Base-by-base conservation (phyloP, 2,329 filamentous ascomycete species). In the Cytospora schulzeri region DNA sequence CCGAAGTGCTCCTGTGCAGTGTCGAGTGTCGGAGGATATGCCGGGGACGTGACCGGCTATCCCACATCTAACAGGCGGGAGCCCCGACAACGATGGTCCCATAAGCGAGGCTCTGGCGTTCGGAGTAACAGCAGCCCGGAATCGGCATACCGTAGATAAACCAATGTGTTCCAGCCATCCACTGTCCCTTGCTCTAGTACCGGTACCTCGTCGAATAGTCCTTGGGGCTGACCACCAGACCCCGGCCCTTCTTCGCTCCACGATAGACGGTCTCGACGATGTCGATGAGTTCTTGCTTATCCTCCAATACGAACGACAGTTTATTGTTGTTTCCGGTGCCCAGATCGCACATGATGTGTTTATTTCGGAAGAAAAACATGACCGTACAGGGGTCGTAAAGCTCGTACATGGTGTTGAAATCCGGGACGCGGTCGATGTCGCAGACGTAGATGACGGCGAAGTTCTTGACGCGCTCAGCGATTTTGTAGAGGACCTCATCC, bases 271-370 rank as follows among this genome's bases (percentile, higher is more conserved):
- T 97, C 83, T 99, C 95, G 74, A 98, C 89, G 70, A 99, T 99
- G 78, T 99, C 95, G 73, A 99, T 96, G 73, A 99, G 83, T 80
- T 99, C 95, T 77, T 98, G 94, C 80, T 99, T 98, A 75, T 99
- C 94, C 78, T 98, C 93, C 60, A 96, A 82, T 56, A 97, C 92
- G 89, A 92, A 97, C 76, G 97, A 97, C 70, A 97, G 83, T 78
- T 98, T 98, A 77, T 99, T 99, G 78, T 99, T 99, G 80, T 99
- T 97, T 69, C 95, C 95, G 1, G 95, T 99, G 55, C 94, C 94
- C 71, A 97, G 93, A 85, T 98, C 94, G 76, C 91, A 92, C 91
- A 96, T 96, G 88, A 98, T 98, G 79, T 97, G 93, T 77, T 99
- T 99, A 77, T 99, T 99, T 67, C 94, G 88, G 78, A 88, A 90